phyloP scores from a whole-genome alignment of 179 eudicot species.

The Carnegiea gigantea region DNA sequence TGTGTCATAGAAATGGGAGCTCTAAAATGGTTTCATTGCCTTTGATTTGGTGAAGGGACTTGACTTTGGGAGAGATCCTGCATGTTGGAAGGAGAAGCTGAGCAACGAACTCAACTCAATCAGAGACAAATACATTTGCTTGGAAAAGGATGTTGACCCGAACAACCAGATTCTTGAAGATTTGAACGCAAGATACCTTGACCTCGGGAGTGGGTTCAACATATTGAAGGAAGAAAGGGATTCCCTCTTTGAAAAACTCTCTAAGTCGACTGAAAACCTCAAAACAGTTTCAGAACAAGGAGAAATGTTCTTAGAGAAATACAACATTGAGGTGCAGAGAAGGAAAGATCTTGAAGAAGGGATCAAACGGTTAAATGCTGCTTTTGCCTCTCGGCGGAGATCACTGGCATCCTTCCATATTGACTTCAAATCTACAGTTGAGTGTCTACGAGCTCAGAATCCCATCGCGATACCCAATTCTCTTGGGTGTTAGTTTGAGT shows the following conservation, averaged over 20 bases:
- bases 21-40: constrained; percentile 31
- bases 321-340: constrained; percentile 53
- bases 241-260: constrained; percentile 42
- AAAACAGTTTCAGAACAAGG: constrained; percentile 45
- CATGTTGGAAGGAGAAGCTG: constrained; percentile 62
- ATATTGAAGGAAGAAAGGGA: constrained; percentile 67
- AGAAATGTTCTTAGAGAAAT: constrained; percentile 51
- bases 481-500: constrained; percentile 43
- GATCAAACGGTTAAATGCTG: constrained; percentile 56
- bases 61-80: constrained; percentile 53
- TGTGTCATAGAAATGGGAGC: constrained; percentile 17
- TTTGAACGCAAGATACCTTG: constrained; percentile 46
- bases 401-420: constrained; percentile 60
- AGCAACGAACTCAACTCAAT: constrained; percentile 48
- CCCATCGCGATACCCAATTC: constrained; percentile 49
- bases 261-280: constrained; percentile 46
- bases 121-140: constrained; percentile 51
- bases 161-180: constrained; percentile 52
- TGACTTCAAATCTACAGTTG: constrained; percentile 58
- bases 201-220: constrained; percentile 57
- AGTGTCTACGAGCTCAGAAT: constrained; percentile 43
- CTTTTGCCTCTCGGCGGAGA: constrained; percentile 56
- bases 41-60: constrained; percentile 49
- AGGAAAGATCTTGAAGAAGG: constrained; percentile 69
- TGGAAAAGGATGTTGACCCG: constrained; percentile 47